A percentile compares a stretch with the other conserved stretches of the same genome.
Conservation (phyloP, 2,329 filamentous ascomycete genomes). For the Periglandula ipomoeae region DNA sequence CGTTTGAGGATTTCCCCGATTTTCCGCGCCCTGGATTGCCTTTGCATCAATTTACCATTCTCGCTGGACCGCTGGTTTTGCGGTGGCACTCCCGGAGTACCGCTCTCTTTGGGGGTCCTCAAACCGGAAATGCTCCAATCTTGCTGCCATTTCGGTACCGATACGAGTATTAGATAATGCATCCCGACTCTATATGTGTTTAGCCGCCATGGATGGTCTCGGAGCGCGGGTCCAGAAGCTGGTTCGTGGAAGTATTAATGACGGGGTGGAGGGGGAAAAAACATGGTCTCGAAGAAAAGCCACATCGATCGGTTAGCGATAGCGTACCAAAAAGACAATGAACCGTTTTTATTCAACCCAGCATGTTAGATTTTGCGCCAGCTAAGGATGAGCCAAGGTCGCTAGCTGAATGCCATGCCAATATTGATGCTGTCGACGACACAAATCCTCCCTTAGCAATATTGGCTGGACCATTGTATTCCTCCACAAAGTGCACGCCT, state of each 20-base stretch:
- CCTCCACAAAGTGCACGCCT: too few relatives aligned
- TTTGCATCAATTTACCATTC: too few relatives aligned
- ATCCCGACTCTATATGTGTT: background rate
- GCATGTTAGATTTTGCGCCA: too few relatives aligned
- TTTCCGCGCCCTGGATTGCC: background rate
- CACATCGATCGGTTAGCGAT: background rate
- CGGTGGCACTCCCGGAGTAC: too few relatives aligned
- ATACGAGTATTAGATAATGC: too few relatives aligned
- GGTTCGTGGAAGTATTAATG: background rate
- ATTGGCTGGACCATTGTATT: too few relatives aligned
- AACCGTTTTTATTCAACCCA: too few relatives aligned
- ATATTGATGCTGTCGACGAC: too few relatives aligned
- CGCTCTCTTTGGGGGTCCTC: background rate
- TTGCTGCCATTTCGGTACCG: background rate
- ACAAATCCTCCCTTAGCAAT: too few relatives aligned
- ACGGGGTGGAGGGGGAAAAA: background rate
- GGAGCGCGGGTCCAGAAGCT: background rate
- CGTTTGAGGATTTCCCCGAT: background rate
- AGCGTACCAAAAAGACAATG: too few relatives aligned
- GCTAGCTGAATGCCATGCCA: background rate
- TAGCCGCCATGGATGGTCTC: background rate
- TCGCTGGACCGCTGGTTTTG: too few relatives aligned
- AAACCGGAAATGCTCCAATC: background rate
- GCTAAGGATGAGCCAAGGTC: background rate
- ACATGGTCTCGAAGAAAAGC: background rate